These are phyloP conservation scores for Mangifera indica DNA, from an alignment of 345 rosid genomes.

Conservation along the genomic window DNA sequence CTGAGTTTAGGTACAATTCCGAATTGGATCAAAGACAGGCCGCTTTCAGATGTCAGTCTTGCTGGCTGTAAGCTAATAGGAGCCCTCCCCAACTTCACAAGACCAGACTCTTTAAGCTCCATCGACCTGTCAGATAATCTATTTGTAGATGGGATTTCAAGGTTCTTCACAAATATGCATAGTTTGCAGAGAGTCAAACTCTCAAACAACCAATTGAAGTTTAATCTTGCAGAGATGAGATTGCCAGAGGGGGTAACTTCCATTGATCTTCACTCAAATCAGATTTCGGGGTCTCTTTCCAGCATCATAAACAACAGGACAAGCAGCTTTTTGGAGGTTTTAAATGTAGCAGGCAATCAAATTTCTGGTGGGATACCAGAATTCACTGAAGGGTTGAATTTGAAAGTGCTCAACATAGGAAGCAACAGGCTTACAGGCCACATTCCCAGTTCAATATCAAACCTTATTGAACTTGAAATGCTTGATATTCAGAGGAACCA, in stretches of 20 bases:
- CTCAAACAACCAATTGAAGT: conserved; percentile 68
- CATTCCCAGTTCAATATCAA: conserved; percentile 75
- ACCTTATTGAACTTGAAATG: conserved; percentile 57
- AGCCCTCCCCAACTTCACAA: conserved; percentile 58
- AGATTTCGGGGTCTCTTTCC: conserved; percentile 61
- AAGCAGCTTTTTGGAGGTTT: conserved; percentile 61
- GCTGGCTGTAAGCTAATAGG: conserved; percentile 86
- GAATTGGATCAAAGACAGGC: conserved; percentile 59
- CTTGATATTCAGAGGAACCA: conserved; percentile 76
- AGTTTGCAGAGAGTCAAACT: conserved; percentile 67
- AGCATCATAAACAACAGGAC: conserved; percentile 67
- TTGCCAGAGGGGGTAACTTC: conserved; percentile 60
- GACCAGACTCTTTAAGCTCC: conserved; percentile 55
- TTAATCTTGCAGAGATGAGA: conserved; percentile 53
- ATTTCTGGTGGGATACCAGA: conserved; percentile 73
- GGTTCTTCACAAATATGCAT: conserved; percentile 55
- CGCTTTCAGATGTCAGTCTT: conserved; percentile 60
- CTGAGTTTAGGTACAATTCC: conserved; percentile 71
- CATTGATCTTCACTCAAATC: conserved; percentile 70
- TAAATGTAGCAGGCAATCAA: conserved; percentile 64
- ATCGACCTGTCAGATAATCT: conserved; percentile 75
- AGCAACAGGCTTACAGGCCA: conserved; percentile 74
- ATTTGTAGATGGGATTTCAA: conserved; percentile 54
- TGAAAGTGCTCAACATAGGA: conserved; percentile 67
- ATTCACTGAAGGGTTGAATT: conserved; percentile 52